Evolutionary conservation across 2,329 filamentous ascomycete species (phyloP), one percentile per base, ranked within the genome.

Genomic region (Pseudogymnoascus sp.): DNA sequence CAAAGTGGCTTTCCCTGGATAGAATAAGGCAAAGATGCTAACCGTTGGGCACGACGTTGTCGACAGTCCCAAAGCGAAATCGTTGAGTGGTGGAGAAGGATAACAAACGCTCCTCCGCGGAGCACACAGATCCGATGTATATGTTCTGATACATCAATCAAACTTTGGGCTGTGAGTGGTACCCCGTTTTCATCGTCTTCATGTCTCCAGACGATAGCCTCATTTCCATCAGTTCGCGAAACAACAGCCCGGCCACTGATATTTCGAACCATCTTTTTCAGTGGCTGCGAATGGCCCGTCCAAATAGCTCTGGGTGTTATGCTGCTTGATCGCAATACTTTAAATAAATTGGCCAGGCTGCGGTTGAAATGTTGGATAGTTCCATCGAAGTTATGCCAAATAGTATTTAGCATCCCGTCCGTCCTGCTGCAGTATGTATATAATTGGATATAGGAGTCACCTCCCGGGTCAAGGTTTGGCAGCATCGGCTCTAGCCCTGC

Each of bases 251-350:
- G 82, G 7, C 91, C 92, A 68, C 86, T 89, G 43, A 88, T 89
- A 68, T 92, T 95, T 63, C 91, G 87, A 50, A 95, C 87, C 63
- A 96, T 89, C 71, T 95, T 96, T 69, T 88, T 87, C 64, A 97
- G 85, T 0, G 90, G 80, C 14, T 82, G 82, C 14, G 88, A 89
- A 75, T 97, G 92, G 1, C 93, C 92, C 1, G 90, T 90, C 90
- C 91, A 95, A 1, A 86, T 81, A 2, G 84, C 82, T 64, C 82
- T 83, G 12, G 84, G 78, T 18, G 77, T 74, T 14, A 95, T 75
- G 1, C 89, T 84, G 41, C 79, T 75, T 57, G 76, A 76, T 43
- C 81, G 78, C 43, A 82, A 81, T 0, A 82, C 80, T 2, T 89
- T 87, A 65, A 99, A 87, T 12, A 97, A 77, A 59, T 88, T 82